Base-by-base conservation (phyloP, 352 stramenopile species). In the Globisporangium polare region DNA sequence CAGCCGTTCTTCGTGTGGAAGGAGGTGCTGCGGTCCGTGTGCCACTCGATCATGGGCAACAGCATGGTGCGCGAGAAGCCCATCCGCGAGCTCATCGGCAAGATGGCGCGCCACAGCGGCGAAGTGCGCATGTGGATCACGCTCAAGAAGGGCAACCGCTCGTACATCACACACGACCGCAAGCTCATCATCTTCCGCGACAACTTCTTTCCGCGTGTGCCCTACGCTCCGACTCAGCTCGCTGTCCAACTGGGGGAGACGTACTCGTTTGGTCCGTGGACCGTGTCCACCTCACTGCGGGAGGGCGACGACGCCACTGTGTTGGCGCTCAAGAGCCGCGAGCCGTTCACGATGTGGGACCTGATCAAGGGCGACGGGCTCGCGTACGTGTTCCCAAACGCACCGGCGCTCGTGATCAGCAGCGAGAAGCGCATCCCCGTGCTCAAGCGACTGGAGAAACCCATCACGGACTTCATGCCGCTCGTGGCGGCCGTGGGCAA, bases 1-100 rank as follows among this genome's bases (percentile, higher is more conserved):
- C 83, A 94, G 57, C 81, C 83, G 7, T 89, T 92, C 26, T 94
- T 96, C 57, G 74, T 96, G 51, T 96, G 87, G 85, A 94, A 93
- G 60, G 80, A 94, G 63, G 77, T 93, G n/a, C 77, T 96, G 39
- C 85, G 84, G 20, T 73, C 83, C 9, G 70, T 96, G 15, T 94
- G 87, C 63, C 87, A 94, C 68, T 72, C 69, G 6, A 66, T 84
- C 58, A 88, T 94, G 80, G 85, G 85, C 62, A 89, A 88, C 58
- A 81, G 80, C 52, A 94, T 92, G 85, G 79, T 94, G 46, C 85
- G 85, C 62, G 85, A 94, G 59, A 92, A 91, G 71, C 85, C 85
- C 3, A 73, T 92, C 42, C 74, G 72, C 50, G 85, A 94, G 65
- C 71, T 94, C 18, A 89, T 90, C 17, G 62, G 70, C 29, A 94